phyloP scores from a whole-genome alignment of 139 green algal genomes.

The Chlamydomonas schloesseri region DNA sequence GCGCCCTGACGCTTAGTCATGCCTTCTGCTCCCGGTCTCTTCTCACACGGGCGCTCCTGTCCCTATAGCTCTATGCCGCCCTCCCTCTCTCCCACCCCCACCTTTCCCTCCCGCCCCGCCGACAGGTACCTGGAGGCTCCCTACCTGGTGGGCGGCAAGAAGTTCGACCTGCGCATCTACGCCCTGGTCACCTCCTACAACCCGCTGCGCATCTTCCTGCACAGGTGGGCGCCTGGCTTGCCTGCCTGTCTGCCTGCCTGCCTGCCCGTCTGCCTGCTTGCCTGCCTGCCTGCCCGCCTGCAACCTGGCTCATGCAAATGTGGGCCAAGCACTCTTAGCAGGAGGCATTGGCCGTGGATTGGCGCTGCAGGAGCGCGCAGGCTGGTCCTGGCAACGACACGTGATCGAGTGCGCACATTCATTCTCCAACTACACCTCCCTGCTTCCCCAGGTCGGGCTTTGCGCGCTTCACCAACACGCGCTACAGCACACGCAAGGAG shows the following conservation, averaged over 20 bases:
- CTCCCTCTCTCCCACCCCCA: not conserved
- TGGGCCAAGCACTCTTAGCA: too few relatives aligned
- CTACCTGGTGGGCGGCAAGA: constrained; percentile 78
- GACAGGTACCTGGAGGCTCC: constrained; percentile 57
- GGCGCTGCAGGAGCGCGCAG: too few relatives aligned
- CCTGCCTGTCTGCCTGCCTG: too few relatives aligned
- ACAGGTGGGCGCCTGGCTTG: constrained; percentile 59
- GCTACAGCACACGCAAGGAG: constrained; percentile 70
- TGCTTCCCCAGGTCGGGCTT: constrained; percentile 72
- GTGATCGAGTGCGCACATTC: too few relatives aligned
- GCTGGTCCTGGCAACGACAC: too few relatives aligned
- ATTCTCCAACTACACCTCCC: too few relatives aligned
- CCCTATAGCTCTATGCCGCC: not conserved
- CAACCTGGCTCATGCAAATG: too few relatives aligned
- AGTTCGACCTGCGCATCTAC: constrained; percentile 93
- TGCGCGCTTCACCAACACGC: constrained; percentile 81
- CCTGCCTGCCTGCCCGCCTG: too few relatives aligned
- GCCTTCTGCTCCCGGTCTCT: not conserved
- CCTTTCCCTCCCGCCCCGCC: not conserved
- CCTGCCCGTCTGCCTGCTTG: too few relatives aligned
- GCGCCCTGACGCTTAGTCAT: not conserved
- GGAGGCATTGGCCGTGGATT: too few relatives aligned
- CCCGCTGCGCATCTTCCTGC: constrained; percentile 75
- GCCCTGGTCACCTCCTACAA: constrained; percentile 79
- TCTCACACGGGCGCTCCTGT: not conserved